phyloP scores from a whole-genome alignment of 768 basidiomycete genomes.

The Trametes cinnabarina region DNA sequence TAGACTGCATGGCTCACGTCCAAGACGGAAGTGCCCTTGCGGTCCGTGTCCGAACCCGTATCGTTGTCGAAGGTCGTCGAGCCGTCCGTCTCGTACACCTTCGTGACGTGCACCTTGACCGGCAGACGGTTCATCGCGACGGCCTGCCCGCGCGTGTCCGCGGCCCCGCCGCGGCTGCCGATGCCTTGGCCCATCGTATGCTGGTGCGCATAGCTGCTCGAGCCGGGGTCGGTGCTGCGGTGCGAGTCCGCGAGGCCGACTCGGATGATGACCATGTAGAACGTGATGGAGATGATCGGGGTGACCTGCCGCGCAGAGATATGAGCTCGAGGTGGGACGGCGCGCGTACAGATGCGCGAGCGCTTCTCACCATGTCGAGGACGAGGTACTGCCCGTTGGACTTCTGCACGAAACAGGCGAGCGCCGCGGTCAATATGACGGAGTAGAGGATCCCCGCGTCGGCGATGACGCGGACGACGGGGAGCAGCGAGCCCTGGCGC shows the following conservation, averaged over 20 bases:
- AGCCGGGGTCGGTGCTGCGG: neutral
- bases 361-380: conserved; percentile 23
- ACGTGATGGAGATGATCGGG: conserved; percentile 28
- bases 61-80: neutral
- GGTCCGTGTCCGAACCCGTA: neutral
- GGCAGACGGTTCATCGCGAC: neutral
- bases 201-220: neutral
- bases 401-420: conserved; percentile 24
- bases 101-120: neutral
- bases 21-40: neutral
- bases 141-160: neutral
- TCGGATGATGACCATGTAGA: conserved; percentile 29
- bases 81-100: neutral
- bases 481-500: conserved; percentile 15
- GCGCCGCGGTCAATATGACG: conserved; percentile 21
- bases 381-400: conserved; percentile 22
- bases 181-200: neutral
- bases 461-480: conserved; percentile 25
- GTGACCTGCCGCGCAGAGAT: conserved; percentile 12
- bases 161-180: neutral
- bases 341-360: neutral
- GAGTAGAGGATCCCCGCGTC: conserved; percentile 28
- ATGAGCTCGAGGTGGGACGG: too few species aligned
- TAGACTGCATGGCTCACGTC: neutral
- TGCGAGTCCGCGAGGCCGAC: conserved; percentile 12